Base-by-base conservation (phyloP, 1,284 basidiomycete species). In the Boletus putidus region DNA sequence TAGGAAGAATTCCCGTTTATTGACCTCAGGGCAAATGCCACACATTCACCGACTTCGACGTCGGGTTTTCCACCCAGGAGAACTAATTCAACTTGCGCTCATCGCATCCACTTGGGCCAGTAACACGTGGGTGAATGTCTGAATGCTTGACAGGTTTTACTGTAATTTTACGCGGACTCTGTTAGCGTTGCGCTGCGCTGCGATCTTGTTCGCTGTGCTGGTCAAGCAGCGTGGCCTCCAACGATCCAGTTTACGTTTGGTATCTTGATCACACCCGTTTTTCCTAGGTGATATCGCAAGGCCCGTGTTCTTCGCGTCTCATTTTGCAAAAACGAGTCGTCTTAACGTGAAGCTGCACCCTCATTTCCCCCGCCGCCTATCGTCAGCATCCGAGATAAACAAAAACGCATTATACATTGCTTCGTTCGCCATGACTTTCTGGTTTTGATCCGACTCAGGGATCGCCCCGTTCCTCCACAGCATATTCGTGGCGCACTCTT, bases 361-460 rank as follows among this genome's bases (percentile, higher is more conserved):
- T 48, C 46, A 53, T 57, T 54, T 55, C 45, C 42, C 59, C 55
- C 53, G 29, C 36, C 25, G 49, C 45, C 53, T 39, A 45, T 53
- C 47, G 10, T 44, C 53, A 46, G 21, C 46, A 58, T 45, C 52
- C 52, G 50, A 60, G 49, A 45, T 57, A 57, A 47, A 54, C 58
- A 51, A 59, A 55, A 58, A 55, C 45, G 37, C 49, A 54, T 52
- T 57, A 49, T 55, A 35, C 52, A 49, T 40, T 27, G 44, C 50
- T 58, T 58, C 48, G 42, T 27, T 60, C 51, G 54, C 55, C 50
- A 45, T 60, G 31, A 27, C 40, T 53, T 55, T 62, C 47, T 58
- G 46, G 45, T 25, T 61, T 66, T 72, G 68, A 72, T 69, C 67
- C 68, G 67, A 56, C 42, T 69, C 65, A 69, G 70, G 58, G 68